Evolutionary conservation across 2,329 filamentous ascomycete genomes (phyloP).

Genomic region (Cercospora canescens): DNA sequence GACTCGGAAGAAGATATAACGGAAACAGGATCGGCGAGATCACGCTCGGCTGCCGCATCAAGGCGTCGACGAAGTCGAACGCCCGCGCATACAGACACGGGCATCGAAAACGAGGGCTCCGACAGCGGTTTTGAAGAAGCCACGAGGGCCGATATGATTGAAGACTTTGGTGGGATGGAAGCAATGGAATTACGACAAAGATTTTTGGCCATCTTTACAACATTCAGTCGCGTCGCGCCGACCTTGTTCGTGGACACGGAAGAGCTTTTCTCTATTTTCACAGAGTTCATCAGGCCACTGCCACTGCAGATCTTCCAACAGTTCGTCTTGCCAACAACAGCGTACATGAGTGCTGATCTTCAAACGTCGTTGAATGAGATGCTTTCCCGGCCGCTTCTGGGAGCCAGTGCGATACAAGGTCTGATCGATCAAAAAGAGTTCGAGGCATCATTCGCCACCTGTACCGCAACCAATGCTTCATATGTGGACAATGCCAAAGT

Average conservation of each 20-base stretch:
- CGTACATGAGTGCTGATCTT: constrained; percentile 37
- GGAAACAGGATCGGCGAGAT: constrained; percentile 13
- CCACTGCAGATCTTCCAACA: constrained; percentile 59
- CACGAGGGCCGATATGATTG: constrained; percentile 6
- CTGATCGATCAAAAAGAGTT: constrained; percentile 52
- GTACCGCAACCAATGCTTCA: constrained; percentile 61
- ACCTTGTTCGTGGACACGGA: constrained; percentile 51
- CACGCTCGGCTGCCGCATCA: constrained; percentile 15
- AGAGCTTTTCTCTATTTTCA: constrained; percentile 61
- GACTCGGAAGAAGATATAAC: constrained; percentile 29
- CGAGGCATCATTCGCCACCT: constrained; percentile 64
- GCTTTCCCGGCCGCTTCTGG: constrained; percentile 53
- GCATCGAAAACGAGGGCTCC: constrained; percentile 6
- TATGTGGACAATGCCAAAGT: constrained; percentile 72
- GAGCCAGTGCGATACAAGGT: constrained; percentile 43
- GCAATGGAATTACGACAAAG: constrained; percentile 64
- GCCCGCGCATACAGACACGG: constrained; percentile 1
- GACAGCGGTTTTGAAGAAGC: constrained; percentile 5
- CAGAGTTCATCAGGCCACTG: constrained; percentile 58
- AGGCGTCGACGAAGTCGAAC: constrained; percentile 8
- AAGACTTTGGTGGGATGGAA: constrained; percentile 45
- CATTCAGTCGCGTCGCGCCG: constrained; percentile 33
- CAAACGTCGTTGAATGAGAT: constrained; percentile 56
- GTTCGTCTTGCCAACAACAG: constrained; percentile 51
- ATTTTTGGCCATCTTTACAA: constrained; percentile 56